phyloP scores from a whole-genome alignment of 371 early-diverging fungal genomes.

The Batkoa obscura region DNA sequence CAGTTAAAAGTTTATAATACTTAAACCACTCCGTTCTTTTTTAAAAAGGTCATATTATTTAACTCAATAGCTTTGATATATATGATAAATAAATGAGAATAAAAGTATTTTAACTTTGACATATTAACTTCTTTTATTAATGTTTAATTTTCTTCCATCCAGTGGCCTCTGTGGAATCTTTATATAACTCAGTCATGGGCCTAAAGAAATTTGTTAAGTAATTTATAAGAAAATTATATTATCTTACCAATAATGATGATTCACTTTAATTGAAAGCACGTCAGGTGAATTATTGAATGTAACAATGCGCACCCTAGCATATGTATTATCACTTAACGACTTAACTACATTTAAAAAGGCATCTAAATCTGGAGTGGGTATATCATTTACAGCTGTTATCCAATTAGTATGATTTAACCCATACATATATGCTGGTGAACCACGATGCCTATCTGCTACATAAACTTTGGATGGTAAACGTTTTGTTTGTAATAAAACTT shows the following conservation, averaged over 20 bases:
- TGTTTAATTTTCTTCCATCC: conserved; percentile 4
- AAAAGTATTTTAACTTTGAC: no score
- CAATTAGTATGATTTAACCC: conserved; percentile 59
- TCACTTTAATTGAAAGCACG: conserved; percentile 56
- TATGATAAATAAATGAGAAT: no score
- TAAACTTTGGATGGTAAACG: conserved; percentile 49
- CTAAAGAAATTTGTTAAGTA: not conserved
- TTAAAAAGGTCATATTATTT: no score
- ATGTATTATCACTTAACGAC: conserved; percentile 37
- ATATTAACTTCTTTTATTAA: no score
- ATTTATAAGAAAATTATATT: conserved; percentile 1
- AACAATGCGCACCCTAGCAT: conserved; percentile 63
- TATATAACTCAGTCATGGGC: conserved; percentile 2
- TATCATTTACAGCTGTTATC: conserved; percentile 49
- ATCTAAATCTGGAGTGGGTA: conserved; percentile 33
- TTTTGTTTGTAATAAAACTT: conserved; percentile 55
- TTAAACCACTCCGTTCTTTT: no score
- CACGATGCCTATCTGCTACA: conserved; percentile 42
- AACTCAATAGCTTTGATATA: no score
- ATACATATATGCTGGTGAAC: conserved; percentile 66
- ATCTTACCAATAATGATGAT: conserved; percentile 59
- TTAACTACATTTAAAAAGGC: conserved; percentile 39
- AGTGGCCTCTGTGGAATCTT: not conserved
- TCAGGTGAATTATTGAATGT: conserved; percentile 60
- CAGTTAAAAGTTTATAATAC: no score